phyloP scores from a whole-genome alignment of 257 asterid species.

The Orobanche coerulescens region DNA sequence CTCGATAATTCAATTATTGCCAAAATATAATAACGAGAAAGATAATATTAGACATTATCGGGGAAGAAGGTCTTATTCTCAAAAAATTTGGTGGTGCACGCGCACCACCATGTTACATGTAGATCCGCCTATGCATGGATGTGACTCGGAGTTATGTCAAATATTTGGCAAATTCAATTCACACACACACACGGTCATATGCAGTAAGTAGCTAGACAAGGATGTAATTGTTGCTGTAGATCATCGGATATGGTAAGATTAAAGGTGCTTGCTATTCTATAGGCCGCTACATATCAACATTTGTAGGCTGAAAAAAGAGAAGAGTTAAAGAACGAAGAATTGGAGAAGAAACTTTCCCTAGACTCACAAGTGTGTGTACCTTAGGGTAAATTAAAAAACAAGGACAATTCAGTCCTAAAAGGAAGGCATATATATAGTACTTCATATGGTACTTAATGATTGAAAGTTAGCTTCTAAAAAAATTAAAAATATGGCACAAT shows the following conservation, averaged over 20 bases:
- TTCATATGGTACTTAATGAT: too few species aligned
- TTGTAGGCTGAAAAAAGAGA: conserved; percentile 13
- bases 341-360: conserved; percentile 15
- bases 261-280: conserved; percentile 17
- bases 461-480: too few species aligned
- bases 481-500: too few species aligned
- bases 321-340: neutral
- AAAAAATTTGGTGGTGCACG: too few species aligned
- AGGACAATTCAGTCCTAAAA: conserved; percentile 25
- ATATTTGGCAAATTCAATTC: too few species aligned
- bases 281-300: conserved; percentile 23
- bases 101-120: too few species aligned
- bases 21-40: too few species aligned
- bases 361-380: conserved; percentile 25
- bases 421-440: conserved; percentile 2
- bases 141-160: conserved; percentile 19
- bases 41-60: too few species aligned
- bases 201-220: neutral
- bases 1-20: too few species aligned
- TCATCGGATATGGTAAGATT: conserved; percentile 18
- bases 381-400: conserved; percentile 16
- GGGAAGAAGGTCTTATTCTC: too few species aligned
- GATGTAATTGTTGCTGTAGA: neutral
- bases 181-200: too few species aligned
- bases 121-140: too few species aligned